phyloP scores from a whole-genome alignment of 495 filamentous ascomycete genomes.

The Cercophora scortea region DNA sequence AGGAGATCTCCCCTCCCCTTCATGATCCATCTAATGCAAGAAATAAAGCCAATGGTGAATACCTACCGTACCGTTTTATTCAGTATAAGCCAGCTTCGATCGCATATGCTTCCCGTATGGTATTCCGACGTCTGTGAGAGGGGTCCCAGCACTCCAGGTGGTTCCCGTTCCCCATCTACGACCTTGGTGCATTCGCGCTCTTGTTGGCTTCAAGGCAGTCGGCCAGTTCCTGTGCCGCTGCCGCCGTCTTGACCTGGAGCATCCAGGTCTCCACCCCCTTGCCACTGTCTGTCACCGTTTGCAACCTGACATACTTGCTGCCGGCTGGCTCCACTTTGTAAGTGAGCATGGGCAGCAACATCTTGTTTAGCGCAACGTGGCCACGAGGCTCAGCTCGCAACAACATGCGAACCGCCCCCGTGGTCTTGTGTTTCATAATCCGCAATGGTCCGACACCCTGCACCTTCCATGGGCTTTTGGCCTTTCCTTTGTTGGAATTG shows the following conservation, averaged over 20 bases:
- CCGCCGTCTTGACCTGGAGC: conserved; percentile 51
- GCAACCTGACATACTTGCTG: conserved; percentile 49
- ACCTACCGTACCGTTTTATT: conserved; percentile 14
- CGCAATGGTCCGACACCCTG: conserved; percentile 59
- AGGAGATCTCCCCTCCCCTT: background rate
- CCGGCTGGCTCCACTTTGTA: conserved; percentile 42
- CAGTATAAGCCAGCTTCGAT: background rate
- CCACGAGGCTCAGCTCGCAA: conserved; percentile 63
- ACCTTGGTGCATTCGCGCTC: conserved; percentile 25
- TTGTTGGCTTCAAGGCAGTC: conserved; percentile 42
- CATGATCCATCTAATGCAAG: conserved; percentile 7
- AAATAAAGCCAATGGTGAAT: conserved; percentile 2
- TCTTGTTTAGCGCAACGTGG: conserved; percentile 59
- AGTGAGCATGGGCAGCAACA: conserved; percentile 46
- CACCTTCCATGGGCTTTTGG: conserved; percentile 44
- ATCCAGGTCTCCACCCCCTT: conserved; percentile 53
- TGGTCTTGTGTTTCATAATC: conserved; percentile 59
- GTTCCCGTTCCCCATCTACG: no score
- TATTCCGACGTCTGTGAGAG: background rate
- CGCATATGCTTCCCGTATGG: background rate
- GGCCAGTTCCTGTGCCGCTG: conserved; percentile 36
- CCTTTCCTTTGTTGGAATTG: conserved; percentile 17
- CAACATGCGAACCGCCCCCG: conserved; percentile 54
- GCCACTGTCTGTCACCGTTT: conserved; percentile 43
- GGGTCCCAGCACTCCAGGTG: no score